Evolutionary conservation across 2,329 filamentous ascomycete species (phyloP), one percentile per base, ranked within the genome.

Genomic region (Pochonia chlamydosporia): DNA sequence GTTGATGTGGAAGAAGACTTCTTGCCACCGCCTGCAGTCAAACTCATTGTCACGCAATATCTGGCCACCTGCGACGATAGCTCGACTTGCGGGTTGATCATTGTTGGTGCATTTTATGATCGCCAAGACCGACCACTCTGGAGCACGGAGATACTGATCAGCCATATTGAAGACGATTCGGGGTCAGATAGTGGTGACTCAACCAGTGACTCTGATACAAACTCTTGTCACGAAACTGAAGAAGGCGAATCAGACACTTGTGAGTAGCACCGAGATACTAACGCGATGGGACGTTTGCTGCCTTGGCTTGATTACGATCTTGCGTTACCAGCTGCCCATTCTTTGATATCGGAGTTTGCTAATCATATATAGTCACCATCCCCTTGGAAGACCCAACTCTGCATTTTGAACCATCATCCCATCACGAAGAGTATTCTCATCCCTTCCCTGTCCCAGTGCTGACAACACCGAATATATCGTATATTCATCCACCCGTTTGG

Each of bases 61-160:
- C 54, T 72, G 39, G 55, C 65, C 43, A 50, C 59, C 8, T 63
- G 61, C 14, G 59, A 56, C 3, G 57, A 62, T 21, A 55, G 59
- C 3, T 61, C 58, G 1, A 65, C 56, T 49, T 76, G 71, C 70
- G 72, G 68, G 14, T 75, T 67, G 66, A 63, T 77, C 40, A 62
- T 74, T 20, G 62, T 74, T 13, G 73, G 66, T 0, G 67, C 67
- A 1, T 78, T 76, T 45, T 75, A 72, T 58, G 71, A 78, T 60
- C 46, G 52, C 2, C 46, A 66, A 9, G 65, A 67, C 36, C 60
- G 58, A 28, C 56, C 66, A 4, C 49, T 78, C 33, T 78, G 73
- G 72, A 74, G 72, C 40, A 70, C 64, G 1, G 66, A 76, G 56
- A 47, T 74, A 18, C 70, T 76, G 24, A 48, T 68, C 21, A 63